Evolutionary conservation across 495 filamentous ascomycete genomes (phyloP).

Genomic region (Oidiodendron maius): DNA sequence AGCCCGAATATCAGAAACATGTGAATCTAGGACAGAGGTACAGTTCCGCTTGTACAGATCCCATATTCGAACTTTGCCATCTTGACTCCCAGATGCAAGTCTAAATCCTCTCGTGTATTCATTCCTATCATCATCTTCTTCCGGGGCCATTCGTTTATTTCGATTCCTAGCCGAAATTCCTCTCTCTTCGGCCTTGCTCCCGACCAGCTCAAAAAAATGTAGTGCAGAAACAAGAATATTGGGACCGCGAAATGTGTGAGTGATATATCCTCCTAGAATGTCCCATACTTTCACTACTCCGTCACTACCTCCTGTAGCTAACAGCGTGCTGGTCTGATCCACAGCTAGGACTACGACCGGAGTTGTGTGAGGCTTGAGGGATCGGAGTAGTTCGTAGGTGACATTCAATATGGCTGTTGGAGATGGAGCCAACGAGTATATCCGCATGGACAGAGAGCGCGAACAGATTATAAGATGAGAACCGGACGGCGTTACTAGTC

Average conservation of each 20-base stretch:
- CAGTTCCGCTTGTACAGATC: conserved; percentile 79
- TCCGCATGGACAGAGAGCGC: conserved; percentile 87
- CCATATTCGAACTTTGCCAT: conserved; percentile 87
- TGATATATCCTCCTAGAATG: conserved; percentile 82
- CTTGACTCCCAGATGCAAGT: conserved; percentile 85
- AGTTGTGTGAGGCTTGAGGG: conserved; percentile 82
- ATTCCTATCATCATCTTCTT: conserved; percentile 35
- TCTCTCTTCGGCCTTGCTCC: conserved; percentile 28
- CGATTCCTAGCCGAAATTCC: conserved; percentile 21
- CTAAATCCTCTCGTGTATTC: conserved; percentile 53
- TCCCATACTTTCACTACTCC: conserved; percentile 96
- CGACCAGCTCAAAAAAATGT: conserved; percentile 77
- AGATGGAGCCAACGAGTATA: conserved; percentile 65
- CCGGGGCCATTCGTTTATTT: conserved; percentile 29
- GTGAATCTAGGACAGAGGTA: conserved; percentile 70
- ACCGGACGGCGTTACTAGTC: conserved; percentile 73
- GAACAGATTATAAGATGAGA: conserved; percentile 89
- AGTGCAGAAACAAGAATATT: conserved; percentile 86
- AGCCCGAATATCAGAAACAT: conserved; percentile 85
- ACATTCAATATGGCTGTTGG: conserved; percentile 46
- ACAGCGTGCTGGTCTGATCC: conserved; percentile 79
- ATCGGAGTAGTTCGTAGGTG: conserved; percentile 63
- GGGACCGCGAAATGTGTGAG: conserved; percentile 91
- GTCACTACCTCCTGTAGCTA: conserved; percentile 89
- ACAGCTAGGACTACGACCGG: conserved; percentile 80